A percentile compares a stretch with the other conserved stretches of the same genome.
These are phyloP conservation scores for Chaetomium sp. DNA, from an alignment of 2,329 filamentous ascomycete species.

Conservation along the genomic window DNA sequence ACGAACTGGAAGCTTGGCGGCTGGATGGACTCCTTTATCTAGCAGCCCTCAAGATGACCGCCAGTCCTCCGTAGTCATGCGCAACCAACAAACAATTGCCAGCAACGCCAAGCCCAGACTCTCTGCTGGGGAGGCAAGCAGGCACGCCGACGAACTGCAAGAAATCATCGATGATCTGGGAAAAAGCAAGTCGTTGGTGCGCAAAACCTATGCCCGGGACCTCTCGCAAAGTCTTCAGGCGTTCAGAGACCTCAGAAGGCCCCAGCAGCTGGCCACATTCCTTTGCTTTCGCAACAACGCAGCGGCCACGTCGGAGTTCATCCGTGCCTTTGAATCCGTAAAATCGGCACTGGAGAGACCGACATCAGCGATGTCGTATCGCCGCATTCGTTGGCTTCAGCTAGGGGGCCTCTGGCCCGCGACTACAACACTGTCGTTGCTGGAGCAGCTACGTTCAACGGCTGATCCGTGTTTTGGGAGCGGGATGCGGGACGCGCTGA, in stretches of 20 bases:
- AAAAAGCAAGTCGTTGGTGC: constrained; percentile 32
- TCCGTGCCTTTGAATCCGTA: constrained; percentile 13
- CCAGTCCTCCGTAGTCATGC: background rate
- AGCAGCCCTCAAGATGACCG: constrained; percentile 20
- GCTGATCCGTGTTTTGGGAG: constrained; percentile 37
- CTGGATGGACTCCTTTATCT: constrained; percentile 18
- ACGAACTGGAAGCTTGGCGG: background rate
- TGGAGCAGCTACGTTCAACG: constrained; percentile 51
- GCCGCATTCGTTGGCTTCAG: constrained; percentile 45
- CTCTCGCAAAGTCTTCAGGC: constrained; percentile 36
- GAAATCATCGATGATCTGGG: constrained; percentile 40
- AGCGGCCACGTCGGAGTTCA: constrained; percentile 4
- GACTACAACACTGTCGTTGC: constrained; percentile 46
- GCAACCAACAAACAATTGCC: background rate
- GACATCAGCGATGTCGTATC: constrained; percentile 8
- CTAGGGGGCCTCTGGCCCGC: constrained; percentile 50
- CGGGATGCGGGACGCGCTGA: constrained; percentile 45
- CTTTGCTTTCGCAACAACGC: constrained; percentile 15
- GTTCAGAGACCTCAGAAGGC: constrained; percentile 32
- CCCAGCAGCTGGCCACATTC: constrained; percentile 25
- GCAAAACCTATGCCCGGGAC: constrained; percentile 39
- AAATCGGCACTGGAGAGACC: constrained; percentile 13
- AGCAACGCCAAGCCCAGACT: constrained; percentile 15
- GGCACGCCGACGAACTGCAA: constrained; percentile 33
- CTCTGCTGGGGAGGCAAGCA: constrained; percentile 4